Conservation (phyloP, 2,329 filamentous ascomycete species). For the Cladosporium colombiae region DNA sequence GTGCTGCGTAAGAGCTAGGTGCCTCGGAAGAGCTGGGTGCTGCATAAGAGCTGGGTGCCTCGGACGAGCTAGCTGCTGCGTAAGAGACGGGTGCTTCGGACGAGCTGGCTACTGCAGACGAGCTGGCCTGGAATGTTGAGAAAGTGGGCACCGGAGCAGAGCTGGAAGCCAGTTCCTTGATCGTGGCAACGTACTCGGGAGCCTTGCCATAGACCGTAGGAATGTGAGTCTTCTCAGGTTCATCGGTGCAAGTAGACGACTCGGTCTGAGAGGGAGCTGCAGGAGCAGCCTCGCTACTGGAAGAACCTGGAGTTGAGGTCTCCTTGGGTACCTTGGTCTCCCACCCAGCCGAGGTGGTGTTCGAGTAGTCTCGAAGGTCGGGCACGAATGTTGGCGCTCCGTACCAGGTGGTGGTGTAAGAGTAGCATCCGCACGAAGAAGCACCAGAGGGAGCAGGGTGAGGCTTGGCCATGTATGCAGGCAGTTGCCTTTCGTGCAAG, state of each 20-base stretch:
- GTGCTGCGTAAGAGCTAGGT: conserved; percentile 25
- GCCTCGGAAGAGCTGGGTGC: conserved; percentile 27
- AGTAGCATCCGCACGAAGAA: conserved; percentile 65
- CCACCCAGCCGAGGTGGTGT: conserved; percentile 19
- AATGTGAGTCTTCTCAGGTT: neutral
- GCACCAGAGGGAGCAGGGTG: conserved; percentile 17
- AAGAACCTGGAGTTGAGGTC: conserved; percentile 21
- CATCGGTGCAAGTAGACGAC: conserved; percentile 3
- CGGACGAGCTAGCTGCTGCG: conserved; percentile 24
- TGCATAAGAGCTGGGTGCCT: conserved; percentile 29
- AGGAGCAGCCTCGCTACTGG: neutral
- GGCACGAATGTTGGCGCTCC: conserved; percentile 57
- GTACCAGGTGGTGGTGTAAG: conserved; percentile 70
- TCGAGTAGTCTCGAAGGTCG: conserved; percentile 15
- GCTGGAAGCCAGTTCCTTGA: neutral
- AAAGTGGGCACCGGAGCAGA: conserved; percentile 31
- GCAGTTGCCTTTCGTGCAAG: conserved; percentile 21
- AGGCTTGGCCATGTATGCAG: conserved; percentile 14
- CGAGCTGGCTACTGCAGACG: conserved; percentile 27
- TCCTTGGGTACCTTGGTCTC: conserved; percentile 17
- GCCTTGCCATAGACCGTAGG: conserved; percentile 10
- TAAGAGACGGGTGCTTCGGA: conserved; percentile 29
- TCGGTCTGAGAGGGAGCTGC: neutral
- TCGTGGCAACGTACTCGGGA: neutral
- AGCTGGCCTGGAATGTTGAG: conserved; percentile 32